Percentiles rank a stretch among this genome's conserved stretches.
These are phyloP conservation scores for Conticribra weissflogii DNA, from an alignment of 108 stramenopile species.

Conservation along the genomic window DNA sequence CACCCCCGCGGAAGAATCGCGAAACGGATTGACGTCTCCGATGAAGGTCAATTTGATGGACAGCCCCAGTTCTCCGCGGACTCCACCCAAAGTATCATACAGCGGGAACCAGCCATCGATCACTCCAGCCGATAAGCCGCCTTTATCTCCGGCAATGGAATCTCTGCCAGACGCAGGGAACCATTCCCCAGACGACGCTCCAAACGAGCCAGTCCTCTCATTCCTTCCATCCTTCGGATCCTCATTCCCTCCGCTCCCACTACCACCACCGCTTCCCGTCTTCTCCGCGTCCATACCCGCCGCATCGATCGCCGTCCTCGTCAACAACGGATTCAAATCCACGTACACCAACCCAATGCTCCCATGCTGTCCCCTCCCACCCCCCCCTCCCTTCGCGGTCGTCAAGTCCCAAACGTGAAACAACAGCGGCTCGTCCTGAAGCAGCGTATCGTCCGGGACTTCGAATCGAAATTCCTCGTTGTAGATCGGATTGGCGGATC, in stretches of 20 bases:
- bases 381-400: constrained; percentile 49
- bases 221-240: not conserved
- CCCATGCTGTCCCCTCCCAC: constrained; percentile 40
- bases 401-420: constrained; percentile 89
- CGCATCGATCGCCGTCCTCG: constrained; percentile 69
- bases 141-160: not conserved
- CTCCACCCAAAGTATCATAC: constrained; percentile 92
- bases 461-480: constrained; percentile 97
- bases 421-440: constrained; percentile 96
- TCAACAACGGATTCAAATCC: constrained; percentile 94
- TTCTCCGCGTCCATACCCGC: constrained; percentile 25
- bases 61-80: constrained; percentile 87
- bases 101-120: constrained; percentile 97
- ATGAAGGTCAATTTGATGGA: constrained; percentile 93
- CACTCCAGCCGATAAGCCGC: constrained; percentile 26
- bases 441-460: constrained; percentile 92
- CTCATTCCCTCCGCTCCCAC: constrained; percentile 12
- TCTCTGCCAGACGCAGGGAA: not conserved
- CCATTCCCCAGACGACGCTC: constrained; percentile 3
- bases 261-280: constrained; percentile 13
- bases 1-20: constrained; percentile 95
- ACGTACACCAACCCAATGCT: constrained; percentile 93
- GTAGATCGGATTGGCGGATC: constrained; percentile 85
- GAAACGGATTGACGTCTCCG: constrained; percentile 95
- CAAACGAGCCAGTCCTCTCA: constrained; percentile 13